Base-by-base conservation (phyloP, 345 rosid species). In the Acer saccharum region DNA sequence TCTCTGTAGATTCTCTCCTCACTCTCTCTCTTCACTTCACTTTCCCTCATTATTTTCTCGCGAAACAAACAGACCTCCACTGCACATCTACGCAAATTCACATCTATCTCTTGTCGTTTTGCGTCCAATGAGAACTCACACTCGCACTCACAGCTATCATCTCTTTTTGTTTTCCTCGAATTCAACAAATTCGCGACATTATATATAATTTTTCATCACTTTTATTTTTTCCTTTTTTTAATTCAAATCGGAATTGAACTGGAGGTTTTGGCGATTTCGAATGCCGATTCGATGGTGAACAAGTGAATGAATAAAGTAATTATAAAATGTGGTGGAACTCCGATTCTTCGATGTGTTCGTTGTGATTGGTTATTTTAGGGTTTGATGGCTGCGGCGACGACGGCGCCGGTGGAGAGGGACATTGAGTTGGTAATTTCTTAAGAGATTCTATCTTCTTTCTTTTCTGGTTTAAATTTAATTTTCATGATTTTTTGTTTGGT, bases 321-420 rank as follows among this genome's bases (percentile, higher is more conserved):
- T 74, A 10, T 17, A 74, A 74, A 64, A 44, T 60, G 64, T 10
- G 64, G 61, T 74, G 69, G 60, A 72, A 20, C 60, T 60, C 39
- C 20, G 16, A 46, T 48, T 48, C 57, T 64, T 64, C 69, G 39
- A 16, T 27, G 54, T 17, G 69, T 74, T 60, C 69, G 50, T 74
- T 74, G 12, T 74, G 61, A 25, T 64, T 74, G 69, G 8, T 4
- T 54, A 14, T 74, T 41, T 63, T 74, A 44, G 61, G 77, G 60
- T 74, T 74, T 48, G 68, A 78, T 83, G 87, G 78, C 86, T 74
- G 74, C 78, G 21, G 68, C 81, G 29, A 77, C 69, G 74, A 88
- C 86, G 71, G 87, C 71, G 52, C 80, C 87, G 50, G 74, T 82
- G 52, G 93, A 88, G 84, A 85, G 93, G 78, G 91, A 86, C 79